phyloP scores from a whole-genome alignment of 257 asterid genomes.

The Solanum chiquidenum region DNA sequence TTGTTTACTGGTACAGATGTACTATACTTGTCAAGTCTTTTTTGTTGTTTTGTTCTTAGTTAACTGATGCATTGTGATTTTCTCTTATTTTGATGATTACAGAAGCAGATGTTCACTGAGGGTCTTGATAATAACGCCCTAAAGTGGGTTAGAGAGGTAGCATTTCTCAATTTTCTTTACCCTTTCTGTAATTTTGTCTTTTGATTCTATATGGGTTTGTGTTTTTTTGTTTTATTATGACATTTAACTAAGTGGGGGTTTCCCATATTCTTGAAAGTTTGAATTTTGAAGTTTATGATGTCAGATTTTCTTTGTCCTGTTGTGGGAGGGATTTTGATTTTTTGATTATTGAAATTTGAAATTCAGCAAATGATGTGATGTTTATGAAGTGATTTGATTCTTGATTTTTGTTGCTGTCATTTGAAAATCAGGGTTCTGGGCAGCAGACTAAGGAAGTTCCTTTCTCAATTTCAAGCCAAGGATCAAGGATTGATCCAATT shows the following conservation, averaged over 20 bases:
- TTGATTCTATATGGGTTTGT: not conserved
- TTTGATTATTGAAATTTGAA: not conserved
- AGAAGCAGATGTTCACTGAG: slow-evolving; percentile 34
- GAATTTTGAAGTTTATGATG: not conserved
- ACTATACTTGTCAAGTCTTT: not conserved
- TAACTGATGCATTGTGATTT: not conserved
- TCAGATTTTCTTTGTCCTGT: not conserved
- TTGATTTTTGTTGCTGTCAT: not conserved
- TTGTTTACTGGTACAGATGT: not conserved
- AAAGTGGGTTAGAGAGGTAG: slow-evolving; percentile 42
- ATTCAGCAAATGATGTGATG: not conserved
- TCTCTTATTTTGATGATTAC: not conserved
- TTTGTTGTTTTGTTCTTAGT: not conserved
- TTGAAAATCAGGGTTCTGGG: slow-evolving; percentile 25
- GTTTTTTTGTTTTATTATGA: not conserved
- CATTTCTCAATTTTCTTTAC: not conserved
- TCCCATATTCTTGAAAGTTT: not conserved
- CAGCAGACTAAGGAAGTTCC: slow-evolving; percentile 19
- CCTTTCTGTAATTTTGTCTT: not conserved
- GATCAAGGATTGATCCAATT: slow-evolving; percentile 22
- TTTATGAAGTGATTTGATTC: not conserved
- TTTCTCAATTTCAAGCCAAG: slow-evolving; percentile 12
- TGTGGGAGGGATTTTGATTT: not conserved
- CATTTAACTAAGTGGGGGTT: not conserved
- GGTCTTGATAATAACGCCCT: slow-evolving; percentile 43